Percentiles rank a stretch among this genome's conserved stretches.
Evolutionary conservation across 2,329 filamentous ascomycete species (phyloP).

Genomic region (Geoglossum cookeanum): DNA sequence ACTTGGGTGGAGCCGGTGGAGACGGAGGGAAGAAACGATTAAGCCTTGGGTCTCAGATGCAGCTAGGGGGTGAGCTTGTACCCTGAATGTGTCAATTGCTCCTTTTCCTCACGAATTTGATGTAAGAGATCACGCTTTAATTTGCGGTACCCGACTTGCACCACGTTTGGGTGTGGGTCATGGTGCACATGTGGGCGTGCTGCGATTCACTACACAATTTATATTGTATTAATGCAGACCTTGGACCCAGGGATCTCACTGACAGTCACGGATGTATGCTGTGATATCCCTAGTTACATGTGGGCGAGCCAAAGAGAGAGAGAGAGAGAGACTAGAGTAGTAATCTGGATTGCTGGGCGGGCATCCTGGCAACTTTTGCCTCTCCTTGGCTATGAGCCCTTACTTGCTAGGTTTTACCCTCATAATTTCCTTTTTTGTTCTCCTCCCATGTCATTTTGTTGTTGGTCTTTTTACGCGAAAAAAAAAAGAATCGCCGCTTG

Average conservation of each 20-base stretch:
- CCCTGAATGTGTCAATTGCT: slow-evolving; percentile 19
- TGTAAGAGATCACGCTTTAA: not conserved
- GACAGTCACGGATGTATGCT: too few species aligned
- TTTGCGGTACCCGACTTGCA: not conserved
- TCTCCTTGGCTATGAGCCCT: too few species aligned
- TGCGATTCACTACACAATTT: not conserved
- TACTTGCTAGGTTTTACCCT: too few species aligned
- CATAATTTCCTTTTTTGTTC: too few species aligned
- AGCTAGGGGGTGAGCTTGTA: slow-evolving; percentile 44
- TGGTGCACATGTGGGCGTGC: not conserved
- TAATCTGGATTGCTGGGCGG: too few species aligned
- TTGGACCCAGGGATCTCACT: not conserved
- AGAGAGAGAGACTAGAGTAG: too few species aligned
- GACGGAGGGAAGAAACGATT: slow-evolving; percentile 23
- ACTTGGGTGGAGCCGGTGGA: slow-evolving; percentile 17
- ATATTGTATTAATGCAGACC: not conserved
- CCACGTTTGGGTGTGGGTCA: not conserved
- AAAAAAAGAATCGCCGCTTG: not conserved
- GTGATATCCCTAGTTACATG: too few species aligned
- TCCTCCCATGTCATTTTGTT: too few species aligned
- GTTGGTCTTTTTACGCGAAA: not conserved
- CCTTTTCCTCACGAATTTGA: not conserved
- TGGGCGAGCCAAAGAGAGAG: too few species aligned
- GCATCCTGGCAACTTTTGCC: too few species aligned
- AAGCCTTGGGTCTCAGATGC: slow-evolving; percentile 34